Conservation (phyloP, 2,329 filamentous ascomycete species). For the Fusarium siculi region DNA sequence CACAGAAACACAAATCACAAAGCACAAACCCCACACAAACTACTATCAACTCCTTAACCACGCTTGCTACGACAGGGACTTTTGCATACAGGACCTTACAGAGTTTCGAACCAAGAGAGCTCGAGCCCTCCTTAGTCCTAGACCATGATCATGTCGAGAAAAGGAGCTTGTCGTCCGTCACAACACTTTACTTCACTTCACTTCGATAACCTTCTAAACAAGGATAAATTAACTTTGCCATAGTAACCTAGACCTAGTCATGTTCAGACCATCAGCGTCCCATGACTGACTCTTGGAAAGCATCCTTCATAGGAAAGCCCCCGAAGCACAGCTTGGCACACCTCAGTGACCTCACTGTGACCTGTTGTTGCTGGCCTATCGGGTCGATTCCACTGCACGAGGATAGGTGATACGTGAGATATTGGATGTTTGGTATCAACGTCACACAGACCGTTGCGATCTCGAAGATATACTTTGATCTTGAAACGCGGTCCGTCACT, state of each 20-base stretch:
- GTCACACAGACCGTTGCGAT: conserved; percentile 2
- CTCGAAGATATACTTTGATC: conserved; percentile 8
- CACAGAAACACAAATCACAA: conserved; percentile 10
- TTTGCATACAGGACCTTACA: not conserved
- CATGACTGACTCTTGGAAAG: not conserved
- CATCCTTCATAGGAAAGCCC: not conserved
- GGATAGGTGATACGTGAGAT: not conserved
- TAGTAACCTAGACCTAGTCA: conserved; percentile 4
- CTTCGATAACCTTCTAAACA: conserved; percentile 1
- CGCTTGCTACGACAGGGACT: not conserved
- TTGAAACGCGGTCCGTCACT: conserved; percentile 7
- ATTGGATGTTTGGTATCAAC: not conserved
- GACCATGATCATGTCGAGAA: not conserved
- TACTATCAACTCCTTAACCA: not conserved
- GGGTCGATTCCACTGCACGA: conserved; percentile 10
- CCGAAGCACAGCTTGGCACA: not conserved
- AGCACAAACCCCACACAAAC: conserved; percentile 21
- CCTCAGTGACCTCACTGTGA: not conserved
- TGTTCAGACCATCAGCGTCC: not conserved
- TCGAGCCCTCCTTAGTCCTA: not conserved
- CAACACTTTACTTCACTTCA: not conserved
- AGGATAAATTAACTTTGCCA: not conserved
- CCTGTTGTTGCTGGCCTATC: conserved; percentile 1
- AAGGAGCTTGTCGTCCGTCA: not conserved
- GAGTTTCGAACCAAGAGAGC: conserved; percentile 11